These are phyloP conservation scores for Podospora fimiseda DNA, from an alignment of 495 filamentous ascomycete genomes.

Conservation along the genomic window DNA sequence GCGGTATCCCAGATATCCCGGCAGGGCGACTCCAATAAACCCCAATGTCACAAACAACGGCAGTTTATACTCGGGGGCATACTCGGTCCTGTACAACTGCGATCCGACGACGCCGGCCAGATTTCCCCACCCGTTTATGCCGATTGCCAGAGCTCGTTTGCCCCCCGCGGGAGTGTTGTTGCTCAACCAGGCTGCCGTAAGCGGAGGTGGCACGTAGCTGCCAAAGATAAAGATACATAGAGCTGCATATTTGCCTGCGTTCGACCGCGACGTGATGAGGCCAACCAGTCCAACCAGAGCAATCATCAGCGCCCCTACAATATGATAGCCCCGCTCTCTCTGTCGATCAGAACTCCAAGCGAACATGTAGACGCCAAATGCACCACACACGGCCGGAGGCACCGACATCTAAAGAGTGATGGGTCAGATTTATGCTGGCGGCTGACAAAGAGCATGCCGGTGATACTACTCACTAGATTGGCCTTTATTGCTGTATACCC, in stretches of 20 bases:
- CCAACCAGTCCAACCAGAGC: slow-evolving; percentile 40
- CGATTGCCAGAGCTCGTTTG: slow-evolving; percentile 17
- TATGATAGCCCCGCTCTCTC: slow-evolving; percentile 41
- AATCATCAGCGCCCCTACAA: slow-evolving; percentile 43
- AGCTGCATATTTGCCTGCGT: slow-evolving; percentile 37
- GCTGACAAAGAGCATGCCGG: too few relatives aligned
- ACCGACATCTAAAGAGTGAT: too few relatives aligned
- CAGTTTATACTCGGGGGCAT: slow-evolving; percentile 26
- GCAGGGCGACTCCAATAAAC: slow-evolving; percentile 20
- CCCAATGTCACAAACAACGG: slow-evolving; percentile 32
- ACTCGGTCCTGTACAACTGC: slow-evolving; percentile 31
- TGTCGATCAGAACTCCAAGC: slow-evolving; percentile 22
- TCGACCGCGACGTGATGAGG: slow-evolving; percentile 32
- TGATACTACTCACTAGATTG: slow-evolving; percentile 33
- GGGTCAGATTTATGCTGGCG: too few relatives aligned
- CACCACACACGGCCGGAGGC: slow-evolving; percentile 50
- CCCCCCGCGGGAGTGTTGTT: slow-evolving; percentile 21
- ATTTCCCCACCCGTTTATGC: slow-evolving; percentile 31
- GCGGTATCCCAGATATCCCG: slow-evolving; percentile 16
- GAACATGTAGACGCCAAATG: slow-evolving; percentile 36
- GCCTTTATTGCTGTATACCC: slow-evolving; percentile 39
- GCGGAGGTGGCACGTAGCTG: slow-evolving; percentile 47
- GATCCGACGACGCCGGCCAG: slow-evolving; percentile 33
- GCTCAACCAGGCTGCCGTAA: slow-evolving; percentile 52
- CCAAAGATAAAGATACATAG: slow-evolving; percentile 51